Conservation (phyloP, 257 asterid genomes). For the Solanum okadae region DNA sequence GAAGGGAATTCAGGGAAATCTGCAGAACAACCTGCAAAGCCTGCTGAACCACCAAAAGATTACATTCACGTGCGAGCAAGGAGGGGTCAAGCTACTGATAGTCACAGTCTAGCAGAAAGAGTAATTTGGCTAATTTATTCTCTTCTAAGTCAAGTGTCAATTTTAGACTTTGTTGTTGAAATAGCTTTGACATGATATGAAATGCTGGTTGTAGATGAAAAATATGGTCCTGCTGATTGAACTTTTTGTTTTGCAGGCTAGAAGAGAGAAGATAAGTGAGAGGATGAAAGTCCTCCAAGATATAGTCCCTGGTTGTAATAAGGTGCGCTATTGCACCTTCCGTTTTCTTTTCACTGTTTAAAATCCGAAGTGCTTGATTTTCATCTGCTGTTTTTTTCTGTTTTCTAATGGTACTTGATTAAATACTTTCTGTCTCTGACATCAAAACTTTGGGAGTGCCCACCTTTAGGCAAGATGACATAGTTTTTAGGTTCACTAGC, state of each 20-base stretch:
- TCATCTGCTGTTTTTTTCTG: neutral
- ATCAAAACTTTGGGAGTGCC: neutral
- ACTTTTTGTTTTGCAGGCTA: slow-evolving; percentile 20
- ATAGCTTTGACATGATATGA: neutral
- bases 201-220: neutral
- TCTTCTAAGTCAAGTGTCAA: neutral
- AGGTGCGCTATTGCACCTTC: slow-evolving; percentile 12
- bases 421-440: neutral
- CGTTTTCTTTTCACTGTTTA: neutral
- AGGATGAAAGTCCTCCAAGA: slow-evolving; percentile 50
- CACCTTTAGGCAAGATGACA: neutral
- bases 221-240: neutral
- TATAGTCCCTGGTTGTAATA: slow-evolving; percentile 49
- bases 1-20: slow-evolving; percentile 25
- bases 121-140: slow-evolving; percentile 13
- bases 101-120: slow-evolving; percentile 48
- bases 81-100: slow-evolving; percentile 51
- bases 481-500: neutral
- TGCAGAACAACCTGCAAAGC: slow-evolving; percentile 18
- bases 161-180: neutral
- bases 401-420: neutral
- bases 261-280: slow-evolving; percentile 47
- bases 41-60: slow-evolving; percentile 30
- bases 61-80: slow-evolving; percentile 47
- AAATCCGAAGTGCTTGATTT: neutral